phyloP scores from a whole-genome alignment of 805 yeast genomes.

The Kodamaea kaohsiungensis region DNA sequence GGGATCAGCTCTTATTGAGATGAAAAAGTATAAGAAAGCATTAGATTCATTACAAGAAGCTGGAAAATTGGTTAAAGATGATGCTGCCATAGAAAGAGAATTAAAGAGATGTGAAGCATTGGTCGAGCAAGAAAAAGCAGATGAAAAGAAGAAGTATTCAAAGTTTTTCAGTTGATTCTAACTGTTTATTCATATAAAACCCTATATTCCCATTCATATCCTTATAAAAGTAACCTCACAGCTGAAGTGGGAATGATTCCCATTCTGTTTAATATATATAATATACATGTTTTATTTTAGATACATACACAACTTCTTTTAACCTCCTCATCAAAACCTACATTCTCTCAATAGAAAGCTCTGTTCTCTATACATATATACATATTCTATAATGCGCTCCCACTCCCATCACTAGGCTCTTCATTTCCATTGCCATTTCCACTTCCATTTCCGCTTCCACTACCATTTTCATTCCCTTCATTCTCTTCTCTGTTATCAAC shows the following conservation, averaged over 20 bases:
- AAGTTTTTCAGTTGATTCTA: constrained; percentile 66
- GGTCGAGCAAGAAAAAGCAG: constrained; percentile 45
- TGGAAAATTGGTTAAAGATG: constrained; percentile 45
- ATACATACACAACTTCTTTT: neutral
- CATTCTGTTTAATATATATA: too few relatives aligned
- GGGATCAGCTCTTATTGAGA: constrained; percentile 45
- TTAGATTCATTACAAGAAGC: constrained; percentile 48
- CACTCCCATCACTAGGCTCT: neutral
- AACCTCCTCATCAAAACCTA: neutral
- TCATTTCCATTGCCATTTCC: neutral
- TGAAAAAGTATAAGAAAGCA: constrained; percentile 53
- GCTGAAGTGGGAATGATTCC: too few relatives aligned
- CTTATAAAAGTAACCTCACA: too few relatives aligned
- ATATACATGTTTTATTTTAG: too few relatives aligned
- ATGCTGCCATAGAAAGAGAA: constrained; percentile 49
- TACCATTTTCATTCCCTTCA: neutral
- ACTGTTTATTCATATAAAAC: too few relatives aligned
- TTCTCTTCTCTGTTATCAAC: constrained; percentile 16
- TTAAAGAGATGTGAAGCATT: constrained; percentile 40
- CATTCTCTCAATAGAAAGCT: neutral
- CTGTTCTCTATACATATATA: neutral
- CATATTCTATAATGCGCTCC: constrained; percentile 1
- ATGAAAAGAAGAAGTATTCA: constrained; percentile 56
- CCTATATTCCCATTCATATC: too few relatives aligned
- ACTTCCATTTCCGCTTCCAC: neutral